Evolutionary conservation across 1,139 yeast species (phyloP).

Genomic region (Ashbya aceris): DNA sequence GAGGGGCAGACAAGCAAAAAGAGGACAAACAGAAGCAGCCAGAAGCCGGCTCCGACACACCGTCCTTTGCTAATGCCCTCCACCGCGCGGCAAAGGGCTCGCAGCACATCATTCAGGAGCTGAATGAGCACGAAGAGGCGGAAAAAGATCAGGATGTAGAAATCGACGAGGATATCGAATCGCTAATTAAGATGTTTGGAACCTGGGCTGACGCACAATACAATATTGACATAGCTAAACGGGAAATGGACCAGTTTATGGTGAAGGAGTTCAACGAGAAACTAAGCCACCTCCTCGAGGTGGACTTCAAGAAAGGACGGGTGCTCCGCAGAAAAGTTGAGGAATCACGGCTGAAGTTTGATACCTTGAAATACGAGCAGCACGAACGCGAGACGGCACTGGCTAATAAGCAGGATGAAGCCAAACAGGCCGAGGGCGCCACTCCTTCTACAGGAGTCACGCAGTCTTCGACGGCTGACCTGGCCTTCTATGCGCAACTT

Average conservation of each 20-base stretch:
- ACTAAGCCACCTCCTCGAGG: slow-evolving; percentile 42
- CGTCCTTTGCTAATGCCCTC: slow-evolving; percentile 44
- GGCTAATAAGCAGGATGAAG: slow-evolving; percentile 8
- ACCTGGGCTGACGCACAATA: slow-evolving; percentile 46
- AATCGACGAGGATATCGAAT: slow-evolving; percentile 25
- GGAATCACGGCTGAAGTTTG: slow-evolving; percentile 58
- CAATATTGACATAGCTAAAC: slow-evolving; percentile 36
- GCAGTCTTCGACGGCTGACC: background rate
- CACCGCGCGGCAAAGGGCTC: slow-evolving; percentile 38
- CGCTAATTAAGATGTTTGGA: slow-evolving; percentile 20
- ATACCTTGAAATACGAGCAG: slow-evolving; percentile 50
- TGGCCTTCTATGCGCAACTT: slow-evolving; percentile 22
- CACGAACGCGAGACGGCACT: slow-evolving; percentile 31
- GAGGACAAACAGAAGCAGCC: slow-evolving; percentile 3
- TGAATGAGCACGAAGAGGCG: slow-evolving; percentile 30
- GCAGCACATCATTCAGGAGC: slow-evolving; percentile 24
- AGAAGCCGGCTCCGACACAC: slow-evolving; percentile 28
- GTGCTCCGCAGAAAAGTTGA: slow-evolving; percentile 61
- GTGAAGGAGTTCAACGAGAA: slow-evolving; percentile 47
- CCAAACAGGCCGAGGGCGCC: slow-evolving; percentile 1
- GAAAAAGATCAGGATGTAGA: slow-evolving; percentile 22
- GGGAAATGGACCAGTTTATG: slow-evolving; percentile 54
- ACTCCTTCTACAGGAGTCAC: background rate
- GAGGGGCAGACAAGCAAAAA: slow-evolving; percentile 6
- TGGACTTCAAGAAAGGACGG: slow-evolving; percentile 51